phyloP scores from a whole-genome alignment of 2,329 filamentous ascomycete genomes.

The Aureobasidium leucospermi region DNA sequence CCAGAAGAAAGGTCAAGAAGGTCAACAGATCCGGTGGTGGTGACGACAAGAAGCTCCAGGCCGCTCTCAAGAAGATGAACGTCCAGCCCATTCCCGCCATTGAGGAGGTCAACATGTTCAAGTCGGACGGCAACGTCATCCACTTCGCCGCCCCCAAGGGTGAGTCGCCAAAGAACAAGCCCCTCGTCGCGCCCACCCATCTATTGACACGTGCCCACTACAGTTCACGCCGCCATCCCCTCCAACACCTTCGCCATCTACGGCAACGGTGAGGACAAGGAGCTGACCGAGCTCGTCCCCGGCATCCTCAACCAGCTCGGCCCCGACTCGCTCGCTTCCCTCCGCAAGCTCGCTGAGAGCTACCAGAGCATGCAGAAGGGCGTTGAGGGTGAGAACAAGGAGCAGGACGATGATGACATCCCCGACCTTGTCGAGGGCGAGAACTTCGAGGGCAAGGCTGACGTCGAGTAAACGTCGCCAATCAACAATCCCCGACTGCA shows the following conservation, averaged over 20 bases:
- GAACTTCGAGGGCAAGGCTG: slow-evolving; percentile 83
- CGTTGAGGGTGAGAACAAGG: slow-evolving; percentile 62
- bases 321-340: slow-evolving; percentile 92
- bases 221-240: slow-evolving; percentile 94
- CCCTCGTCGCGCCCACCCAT: neutral
- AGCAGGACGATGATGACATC: slow-evolving; percentile 79
- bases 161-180: slow-evolving; percentile 41
- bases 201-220: slow-evolving; percentile 13
- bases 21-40: slow-evolving; percentile 84
- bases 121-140: slow-evolving; percentile 99
- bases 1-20: slow-evolving; percentile 97
- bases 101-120: slow-evolving; percentile 99
- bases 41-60: slow-evolving; percentile 99
- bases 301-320: slow-evolving; percentile 99
- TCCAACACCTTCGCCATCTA: slow-evolving; percentile 99
- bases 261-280: slow-evolving; percentile 97
- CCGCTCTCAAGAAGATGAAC: slow-evolving; percentile 97
- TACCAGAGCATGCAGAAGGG: slow-evolving; percentile 99
- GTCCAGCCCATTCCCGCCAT: slow-evolving; percentile 99
- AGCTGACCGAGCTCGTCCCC: slow-evolving; percentile 97
- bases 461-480: slow-evolving; percentile 65
- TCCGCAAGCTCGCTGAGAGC: slow-evolving; percentile 97
- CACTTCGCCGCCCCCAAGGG: slow-evolving; percentile 98
- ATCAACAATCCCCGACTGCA: neutral
- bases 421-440: slow-evolving; percentile 94